Conservation (phyloP, 129 eudicot species). For the Apium graveolens region DNA sequence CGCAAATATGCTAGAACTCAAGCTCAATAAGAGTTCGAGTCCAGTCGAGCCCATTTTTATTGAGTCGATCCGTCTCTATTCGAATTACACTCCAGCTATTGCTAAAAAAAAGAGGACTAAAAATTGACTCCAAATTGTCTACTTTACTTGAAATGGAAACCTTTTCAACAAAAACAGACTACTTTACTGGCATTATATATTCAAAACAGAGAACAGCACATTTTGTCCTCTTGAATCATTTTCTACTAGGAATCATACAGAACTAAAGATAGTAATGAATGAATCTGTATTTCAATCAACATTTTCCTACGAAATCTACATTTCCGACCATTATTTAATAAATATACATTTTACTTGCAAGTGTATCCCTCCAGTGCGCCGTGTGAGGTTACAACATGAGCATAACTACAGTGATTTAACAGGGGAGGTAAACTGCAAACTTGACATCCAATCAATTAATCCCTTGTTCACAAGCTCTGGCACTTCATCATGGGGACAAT, state of each 20-base stretch:
- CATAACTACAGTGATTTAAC: conserved; percentile 27
- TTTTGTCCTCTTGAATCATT: neutral
- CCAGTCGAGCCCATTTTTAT: too few relatives aligned
- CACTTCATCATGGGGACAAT: conserved; percentile 98
- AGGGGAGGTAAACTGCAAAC: conserved; percentile 34
- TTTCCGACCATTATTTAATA: neutral
- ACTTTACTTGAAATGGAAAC: too few relatives aligned
- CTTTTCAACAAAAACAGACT: too few relatives aligned
- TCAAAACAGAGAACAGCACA: neutral
- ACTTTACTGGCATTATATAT: neutral
- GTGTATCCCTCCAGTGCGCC: neutral
- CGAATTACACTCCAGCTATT: too few relatives aligned
- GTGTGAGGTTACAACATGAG: neutral
- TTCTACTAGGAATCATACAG: neutral
- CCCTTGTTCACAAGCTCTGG: conserved; percentile 85
- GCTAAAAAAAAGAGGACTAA: too few relatives aligned
- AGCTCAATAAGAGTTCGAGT: too few relatives aligned
- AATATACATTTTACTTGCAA: neutral
- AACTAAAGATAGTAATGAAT: neutral
- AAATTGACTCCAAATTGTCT: too few relatives aligned
- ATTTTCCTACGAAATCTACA: neutral
- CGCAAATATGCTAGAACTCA: too few relatives aligned
- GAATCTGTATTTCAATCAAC: neutral
- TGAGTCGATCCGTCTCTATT: too few relatives aligned
- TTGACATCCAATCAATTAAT: conserved; percentile 73